These are phyloP conservation scores for Fusarium succisae DNA, from an alignment of 2,329 filamentous ascomycete species.

Conservation along the genomic window DNA sequence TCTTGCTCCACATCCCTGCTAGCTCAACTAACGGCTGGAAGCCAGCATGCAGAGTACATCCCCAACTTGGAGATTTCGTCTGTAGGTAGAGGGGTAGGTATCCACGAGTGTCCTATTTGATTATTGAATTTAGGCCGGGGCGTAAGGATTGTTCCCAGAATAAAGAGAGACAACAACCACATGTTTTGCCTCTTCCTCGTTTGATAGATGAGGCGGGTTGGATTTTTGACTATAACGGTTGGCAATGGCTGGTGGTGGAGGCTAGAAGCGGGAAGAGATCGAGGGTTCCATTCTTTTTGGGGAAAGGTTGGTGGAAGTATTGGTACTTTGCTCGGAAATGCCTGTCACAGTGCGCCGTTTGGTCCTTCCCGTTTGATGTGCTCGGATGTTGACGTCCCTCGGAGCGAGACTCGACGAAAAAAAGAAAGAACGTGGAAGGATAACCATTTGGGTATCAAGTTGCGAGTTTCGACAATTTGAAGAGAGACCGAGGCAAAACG, in stretches of 20 bases:
- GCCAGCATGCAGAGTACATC: conserved; percentile 16
- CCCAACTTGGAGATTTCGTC: neutral
- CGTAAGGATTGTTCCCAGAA: neutral
- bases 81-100: neutral
- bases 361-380: conserved; percentile 20
- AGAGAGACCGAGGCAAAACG: neutral
- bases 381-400: conserved; percentile 19
- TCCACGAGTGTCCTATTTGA: conserved; percentile 4
- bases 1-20: conserved; percentile 34
- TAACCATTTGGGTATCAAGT: conserved; percentile 30
- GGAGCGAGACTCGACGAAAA: conserved; percentile 18
- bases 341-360: conserved; percentile 36
- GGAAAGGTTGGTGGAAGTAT: conserved; percentile 31
- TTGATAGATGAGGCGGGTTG: conserved; percentile 11
- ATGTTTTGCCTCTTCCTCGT: conserved; percentile 2
- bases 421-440: conserved; percentile 4
- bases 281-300: conserved; percentile 31
- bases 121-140: neutral
- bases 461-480: conserved; percentile 29
- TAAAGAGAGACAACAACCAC: conserved; percentile 9
- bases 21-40: conserved; percentile 27
- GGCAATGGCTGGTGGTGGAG: conserved; percentile 16
- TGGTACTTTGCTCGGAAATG: conserved; percentile 29
- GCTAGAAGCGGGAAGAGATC: conserved; percentile 36
- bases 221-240: conserved; percentile 3